Percentiles rank a stretch among this genome's conserved stretches.
Conservation (phyloP, 441 rosid species). For the Euphorbia neoarborescens region DNA sequence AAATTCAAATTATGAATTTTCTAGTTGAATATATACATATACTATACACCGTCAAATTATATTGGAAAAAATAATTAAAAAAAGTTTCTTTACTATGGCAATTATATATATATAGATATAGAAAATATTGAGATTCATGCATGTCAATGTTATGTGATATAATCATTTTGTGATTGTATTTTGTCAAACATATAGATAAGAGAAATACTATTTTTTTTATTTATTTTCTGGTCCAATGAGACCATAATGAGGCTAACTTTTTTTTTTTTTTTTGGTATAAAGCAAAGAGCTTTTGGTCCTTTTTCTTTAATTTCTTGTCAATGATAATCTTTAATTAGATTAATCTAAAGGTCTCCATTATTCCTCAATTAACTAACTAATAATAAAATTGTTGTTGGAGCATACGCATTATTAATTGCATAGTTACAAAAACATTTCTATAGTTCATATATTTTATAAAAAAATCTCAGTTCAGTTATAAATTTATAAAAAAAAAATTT, state of each 20-base stretch:
- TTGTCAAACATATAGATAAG: conserved; percentile 19
- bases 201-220: conserved; percentile 17
- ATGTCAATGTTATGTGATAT: conserved; percentile 8
- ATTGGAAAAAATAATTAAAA: no score
- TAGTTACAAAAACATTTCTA: no score
- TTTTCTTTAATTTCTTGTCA: not conserved
- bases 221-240: not conserved
- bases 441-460: no score
- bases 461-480: no score
- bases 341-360: not conserved
- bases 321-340: not conserved
- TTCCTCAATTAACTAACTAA: no score
- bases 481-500: no score
- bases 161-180: conserved; percentile 26
- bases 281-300: conserved; percentile 18
- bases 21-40: no score
- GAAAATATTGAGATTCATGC: not conserved
- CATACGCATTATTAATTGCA: not conserved
- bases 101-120: no score
- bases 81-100: no score
- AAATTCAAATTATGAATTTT: no score
- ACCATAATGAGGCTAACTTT: conserved; percentile 15
- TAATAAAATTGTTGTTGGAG: not conserved
- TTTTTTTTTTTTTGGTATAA: no score
- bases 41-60: no score